Percentiles rank a stretch among this genome's conserved stretches.
phyloP scores from a whole-genome alignment of 192 early-diverging fungal genomes.

The Thamnidium elegans region DNA sequence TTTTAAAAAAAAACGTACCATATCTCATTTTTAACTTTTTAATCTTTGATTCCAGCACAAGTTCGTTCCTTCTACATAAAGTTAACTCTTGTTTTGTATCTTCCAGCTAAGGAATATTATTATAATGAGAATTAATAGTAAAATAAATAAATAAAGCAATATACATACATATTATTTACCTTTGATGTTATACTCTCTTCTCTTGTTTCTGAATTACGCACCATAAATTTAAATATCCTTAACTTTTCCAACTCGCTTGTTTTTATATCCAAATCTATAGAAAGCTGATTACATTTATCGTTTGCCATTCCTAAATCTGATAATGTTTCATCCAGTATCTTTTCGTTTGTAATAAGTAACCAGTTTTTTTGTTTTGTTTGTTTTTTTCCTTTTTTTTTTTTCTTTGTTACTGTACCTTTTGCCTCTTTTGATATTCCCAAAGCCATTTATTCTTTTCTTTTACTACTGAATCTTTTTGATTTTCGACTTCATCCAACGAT shows the following conservation, averaged over 20 bases:
- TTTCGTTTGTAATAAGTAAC: not conserved
- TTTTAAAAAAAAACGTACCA: constrained; percentile 26
- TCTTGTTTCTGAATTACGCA: constrained; percentile 19
- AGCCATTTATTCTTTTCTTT: constrained; percentile 29
- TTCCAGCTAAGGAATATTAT: constrained; percentile 33
- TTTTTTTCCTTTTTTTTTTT: not conserved
- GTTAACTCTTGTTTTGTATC: constrained; percentile 42
- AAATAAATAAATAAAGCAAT: not conserved
- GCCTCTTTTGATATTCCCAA: constrained; percentile 33
- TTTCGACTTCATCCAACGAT: constrained; percentile 29
- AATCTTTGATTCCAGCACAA: constrained; percentile 34
- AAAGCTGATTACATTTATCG: constrained; percentile 22
- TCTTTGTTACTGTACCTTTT: constrained; percentile 22
- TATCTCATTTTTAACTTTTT: constrained; percentile 41
- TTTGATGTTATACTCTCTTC: constrained; percentile 26
- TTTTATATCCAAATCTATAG: constrained; percentile 28
- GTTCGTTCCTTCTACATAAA: constrained; percentile 34
- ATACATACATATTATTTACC: constrained; percentile 5
- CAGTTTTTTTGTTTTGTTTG: not conserved
- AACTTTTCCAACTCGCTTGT: constrained; percentile 30
- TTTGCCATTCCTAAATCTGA: constrained; percentile 27
- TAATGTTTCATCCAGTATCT: constrained; percentile 26
- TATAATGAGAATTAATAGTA: not conserved
- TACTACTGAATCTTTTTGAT: constrained; percentile 23
- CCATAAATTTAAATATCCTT: constrained; percentile 30